These are phyloP conservation scores for Talaromyces rugulosus DNA, from an alignment of 2,329 filamentous ascomycete species.

Conservation along the genomic window DNA sequence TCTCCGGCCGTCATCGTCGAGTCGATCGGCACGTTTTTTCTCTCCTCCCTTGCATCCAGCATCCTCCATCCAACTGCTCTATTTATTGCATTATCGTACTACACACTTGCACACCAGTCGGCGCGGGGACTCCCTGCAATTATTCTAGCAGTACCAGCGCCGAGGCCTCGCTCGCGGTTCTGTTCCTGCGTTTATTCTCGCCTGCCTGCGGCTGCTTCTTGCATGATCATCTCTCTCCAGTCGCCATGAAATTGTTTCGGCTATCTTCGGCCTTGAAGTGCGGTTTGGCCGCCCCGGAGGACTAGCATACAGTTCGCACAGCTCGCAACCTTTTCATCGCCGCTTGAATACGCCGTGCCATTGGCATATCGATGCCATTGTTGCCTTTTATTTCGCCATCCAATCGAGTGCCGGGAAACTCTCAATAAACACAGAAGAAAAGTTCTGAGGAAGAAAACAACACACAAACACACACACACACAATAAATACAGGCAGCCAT, in stretches of 20 bases:
- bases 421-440: neutral
- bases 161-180: neutral
- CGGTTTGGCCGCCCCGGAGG: slow-evolving; percentile 7
- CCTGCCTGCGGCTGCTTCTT: neutral
- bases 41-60: neutral
- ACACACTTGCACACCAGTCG: neutral
- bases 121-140: neutral
- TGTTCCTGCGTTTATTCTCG: neutral
- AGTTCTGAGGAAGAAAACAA: neutral
- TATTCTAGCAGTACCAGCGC: neutral
- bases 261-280: slow-evolving; percentile 6
- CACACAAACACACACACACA: neutral
- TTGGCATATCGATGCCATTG: neutral
- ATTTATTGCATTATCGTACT: too few relatives aligned
- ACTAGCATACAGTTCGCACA: slow-evolving; percentile 3
- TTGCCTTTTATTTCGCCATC: neutral
- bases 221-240: neutral
- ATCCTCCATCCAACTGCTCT: neutral
- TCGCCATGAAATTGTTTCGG: slow-evolving; percentile 12
- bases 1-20: neutral
- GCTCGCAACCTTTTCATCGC: neutral
- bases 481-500: neutral
- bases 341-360: neutral
- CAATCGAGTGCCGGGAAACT: too few relatives aligned
- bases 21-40: neutral